These are phyloP conservation scores for Sporopachydermia quercuum DNA, from an alignment of 805 yeast genomes.

Conservation along the genomic window DNA sequence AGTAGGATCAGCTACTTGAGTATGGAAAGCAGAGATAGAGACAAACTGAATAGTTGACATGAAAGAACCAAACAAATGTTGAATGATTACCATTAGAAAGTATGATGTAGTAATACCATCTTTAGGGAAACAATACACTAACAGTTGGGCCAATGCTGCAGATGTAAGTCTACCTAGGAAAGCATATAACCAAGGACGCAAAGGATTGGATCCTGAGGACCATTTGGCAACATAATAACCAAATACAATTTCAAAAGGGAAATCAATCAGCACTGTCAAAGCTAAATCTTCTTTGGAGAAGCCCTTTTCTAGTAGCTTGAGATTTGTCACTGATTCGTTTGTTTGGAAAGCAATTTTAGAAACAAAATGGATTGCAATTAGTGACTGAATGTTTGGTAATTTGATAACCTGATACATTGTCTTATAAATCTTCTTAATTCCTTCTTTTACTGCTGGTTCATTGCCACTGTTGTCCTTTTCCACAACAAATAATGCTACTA, in stretches of 20 bases:
- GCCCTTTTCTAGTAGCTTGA: slow-evolving; percentile 82
- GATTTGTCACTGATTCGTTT: slow-evolving; percentile 89
- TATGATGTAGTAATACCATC: slow-evolving; percentile 29
- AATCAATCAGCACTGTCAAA: slow-evolving; percentile 81
- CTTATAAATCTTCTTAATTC: slow-evolving; percentile 28
- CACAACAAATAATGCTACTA: slow-evolving; percentile 41
- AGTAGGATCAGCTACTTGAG: slow-evolving; percentile 85
- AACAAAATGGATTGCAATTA: slow-evolving; percentile 59
- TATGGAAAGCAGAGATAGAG: slow-evolving; percentile 86
- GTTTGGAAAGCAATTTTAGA: slow-evolving; percentile 91
- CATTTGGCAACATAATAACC: slow-evolving; percentile 94
- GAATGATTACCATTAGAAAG: slow-evolving; percentile 55
- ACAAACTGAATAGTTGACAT: slow-evolving; percentile 95
- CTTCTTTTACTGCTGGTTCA: slow-evolving; percentile 10
- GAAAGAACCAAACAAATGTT: slow-evolving; percentile 76
- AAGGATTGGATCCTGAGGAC: slow-evolving; percentile 58
- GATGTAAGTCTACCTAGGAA: slow-evolving; percentile 69
- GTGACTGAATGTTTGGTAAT: slow-evolving; percentile 54
- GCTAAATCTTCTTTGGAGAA: slow-evolving; percentile 88
- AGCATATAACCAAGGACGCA: slow-evolving; percentile 83
- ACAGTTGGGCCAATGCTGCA: slow-evolving; percentile 59
- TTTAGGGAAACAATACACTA: slow-evolving; percentile 60
- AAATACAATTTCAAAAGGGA: slow-evolving; percentile 89
- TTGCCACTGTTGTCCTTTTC: slow-evolving; percentile 33
- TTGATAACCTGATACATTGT: slow-evolving; percentile 59